Evolutionary conservation across 768 basidiomycete genomes (phyloP), one percentile per base, ranked within the genome.

Genomic region (Kwoniella dendrophila): DNA sequence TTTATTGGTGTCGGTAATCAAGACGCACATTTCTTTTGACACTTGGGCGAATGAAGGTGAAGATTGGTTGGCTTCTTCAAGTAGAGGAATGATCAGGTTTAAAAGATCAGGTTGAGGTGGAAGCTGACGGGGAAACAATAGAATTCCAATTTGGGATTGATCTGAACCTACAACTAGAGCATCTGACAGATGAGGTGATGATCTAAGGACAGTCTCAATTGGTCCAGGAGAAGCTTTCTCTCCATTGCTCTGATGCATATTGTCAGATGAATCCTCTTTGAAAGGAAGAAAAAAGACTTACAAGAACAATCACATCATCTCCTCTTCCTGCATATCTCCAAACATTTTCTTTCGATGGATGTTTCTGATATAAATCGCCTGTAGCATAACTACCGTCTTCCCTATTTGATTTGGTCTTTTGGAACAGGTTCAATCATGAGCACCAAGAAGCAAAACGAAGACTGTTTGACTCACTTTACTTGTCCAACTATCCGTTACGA

Each of bases 181-280:
- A 50, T 86, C 84, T 0, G 78, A 68, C 22, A 85, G 78, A 53
- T 79, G 79, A 0, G 81, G 77, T 10, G 80, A 81, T 26, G 81
- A 80, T 5, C 83, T 82, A 44, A 85, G 77, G n/a, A 77, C 68
- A 26, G 82, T 78, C 63, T 85, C 84, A 53, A 85, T 84, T 0
- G 83, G 83, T 12, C 83, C 81, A 57, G 84, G 84, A 54, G 85
- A 82, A 4, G 83, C 83, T 72, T 85, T 85, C 76, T 85, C 84
- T 7, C 85, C 84, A 3, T 80, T 74, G 18, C 74, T 74, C 68
- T 81, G 65, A 32, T 4, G 26, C 20, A 2, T 43, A 4, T 18
- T 7, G 11, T 20, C 44, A 45, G 32, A 34, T 43, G 32, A 7
- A 8, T 27, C 11, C n/a, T 5, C 22, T 52, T 6, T 6, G 12